Evolutionary conservation across 306 rosid genomes (phyloP), one percentile per base, ranked within the genome.

Genomic region (Biancaea sappan): DNA sequence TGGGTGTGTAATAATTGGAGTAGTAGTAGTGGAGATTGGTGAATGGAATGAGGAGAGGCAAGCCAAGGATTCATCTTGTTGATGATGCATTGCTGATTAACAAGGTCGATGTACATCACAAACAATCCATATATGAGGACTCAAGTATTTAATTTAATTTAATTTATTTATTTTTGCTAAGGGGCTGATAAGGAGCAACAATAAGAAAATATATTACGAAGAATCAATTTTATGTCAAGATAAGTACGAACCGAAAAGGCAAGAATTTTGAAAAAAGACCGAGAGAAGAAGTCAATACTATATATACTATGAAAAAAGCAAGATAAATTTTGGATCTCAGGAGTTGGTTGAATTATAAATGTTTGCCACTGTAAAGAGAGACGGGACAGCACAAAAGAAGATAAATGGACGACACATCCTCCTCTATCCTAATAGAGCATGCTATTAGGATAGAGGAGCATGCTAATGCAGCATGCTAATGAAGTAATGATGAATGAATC

Each of bases 361-460:
- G 77, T 44, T 31, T 44, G 77, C 72, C 80, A 69, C 66, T 25
- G 50, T 41, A 1, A 24, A 11, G 54, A 72, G 37, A 56, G 72
- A 74, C 77, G 71, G 69, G 83, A 66, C 80, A 19, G 50, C 75
- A 54, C 57, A 78, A 69, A 63, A 2, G 32, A 60, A 31, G 40
- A 34, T 61, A 61, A 69, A 48, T 12, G 38, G 78, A 56, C 48
- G 46, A 29, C 32, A 5, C 51, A 34, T 50, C 67, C 10, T 14
- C 2, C 78, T 37, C 35, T 76, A 35, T 51, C 48, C 46, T 71
- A 67, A 21, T 66, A 43, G 44, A 50, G 38, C 26, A 61, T 44
- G 51, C 13, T 32, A 72, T n/a, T n/a, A n/a, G n/a, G n/a, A n/a
- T n/a, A n/a, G n/a, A n/a, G n/a, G n/a, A n/a, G n/a, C n/a, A n/a